phyloP scores from a whole-genome alignment of 805 yeast species.

The Ogataea trehaloabstinens region DNA sequence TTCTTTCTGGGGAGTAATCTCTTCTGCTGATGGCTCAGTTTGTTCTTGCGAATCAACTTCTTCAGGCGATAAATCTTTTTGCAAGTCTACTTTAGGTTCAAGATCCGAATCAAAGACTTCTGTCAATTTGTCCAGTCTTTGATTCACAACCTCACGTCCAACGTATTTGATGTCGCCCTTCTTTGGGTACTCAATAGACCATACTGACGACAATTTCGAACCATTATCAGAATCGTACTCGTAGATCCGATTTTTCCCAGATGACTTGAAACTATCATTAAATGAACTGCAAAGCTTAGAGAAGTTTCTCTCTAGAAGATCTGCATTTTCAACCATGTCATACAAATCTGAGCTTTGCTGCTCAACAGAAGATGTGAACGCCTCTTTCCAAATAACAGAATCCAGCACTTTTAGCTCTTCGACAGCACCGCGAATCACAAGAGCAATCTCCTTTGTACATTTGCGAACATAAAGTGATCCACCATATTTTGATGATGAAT shows the following conservation, averaged over 20 bases:
- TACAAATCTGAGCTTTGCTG: slow-evolving; percentile 15
- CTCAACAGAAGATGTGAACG: slow-evolving; percentile 27
- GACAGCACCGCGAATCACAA: slow-evolving; percentile 47
- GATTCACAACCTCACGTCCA: slow-evolving; percentile 8
- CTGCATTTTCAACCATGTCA: slow-evolving; percentile 24
- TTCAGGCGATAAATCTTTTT: slow-evolving; percentile 2
- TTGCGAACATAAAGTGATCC: slow-evolving; percentile 42
- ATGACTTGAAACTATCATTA: neutral
- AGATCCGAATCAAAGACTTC: slow-evolving; percentile 16
- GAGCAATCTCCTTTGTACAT: slow-evolving; percentile 56
- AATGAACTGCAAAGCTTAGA: neutral
- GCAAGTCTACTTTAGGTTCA: slow-evolving; percentile 20
- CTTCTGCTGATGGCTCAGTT: slow-evolving; percentile 23
- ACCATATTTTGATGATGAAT: slow-evolving; percentile 46
- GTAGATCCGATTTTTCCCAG: neutral
- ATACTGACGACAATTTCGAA: slow-evolving; percentile 5
- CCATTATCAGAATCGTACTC: neutral
- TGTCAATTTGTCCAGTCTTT: slow-evolving; percentile 18
- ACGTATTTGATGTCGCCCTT: slow-evolving; percentile 16
- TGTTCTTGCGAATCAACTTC: slow-evolving; percentile 1
- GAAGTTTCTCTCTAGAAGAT: slow-evolving; percentile 1
- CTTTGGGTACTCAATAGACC: slow-evolving; percentile 21
- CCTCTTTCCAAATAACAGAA: slow-evolving; percentile 31
- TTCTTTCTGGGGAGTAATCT: slow-evolving; percentile 13
- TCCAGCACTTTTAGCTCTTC: slow-evolving; percentile 36